Base-by-base conservation (phyloP, 148 eudicot genomes). In the Chenopodium quinoa region DNA sequence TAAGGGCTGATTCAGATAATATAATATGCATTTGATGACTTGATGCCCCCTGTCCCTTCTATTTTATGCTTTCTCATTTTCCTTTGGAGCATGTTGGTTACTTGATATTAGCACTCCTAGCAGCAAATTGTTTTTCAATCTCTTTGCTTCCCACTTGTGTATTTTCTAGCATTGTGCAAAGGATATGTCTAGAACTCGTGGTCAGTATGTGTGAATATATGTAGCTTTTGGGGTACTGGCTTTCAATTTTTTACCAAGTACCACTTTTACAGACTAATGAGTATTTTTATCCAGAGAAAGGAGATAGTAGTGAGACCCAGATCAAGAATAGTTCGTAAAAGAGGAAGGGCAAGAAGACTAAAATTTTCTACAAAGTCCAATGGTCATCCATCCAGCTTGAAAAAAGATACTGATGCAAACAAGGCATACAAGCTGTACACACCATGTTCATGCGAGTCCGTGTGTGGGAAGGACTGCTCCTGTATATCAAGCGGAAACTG, bases 401-500 rank as follows among this genome's bases (percentile, higher is more conserved):
- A 91, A 90, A 91, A 92, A 78, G 88, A 87, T 85, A 91, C 88
- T 31, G 91, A 88, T 82, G 97, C 88, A 83, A 85, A 88, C 58
- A 89, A 86, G 82, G 58, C 90, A 29, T 89, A 88, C 76, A 90
- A 86, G 80, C 99, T 91, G 66, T 96, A 93, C 84, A 78, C 82
- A 73, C 99, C 99, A 76, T 96, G 99, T 84, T 82, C 88, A 64
- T 96, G 99, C 84, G 70, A 88, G 85, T 73, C 87, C 48, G 82
- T 87, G 84, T 96, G 97, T 82, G 99, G 98, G 81, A 93, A 96
- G 84, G 87, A 93, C 76, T 96, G 99, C 88, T 85, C 98, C 70
- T 96, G 99, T 77, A 85, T 87, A 37, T 85, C 85, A 75, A 88
- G 86, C 71, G 97, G 92, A 84, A 91, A 86, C 79, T 93, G 97